phyloP scores from a whole-genome alignment of 2,329 filamentous ascomycete genomes.

The Exophiala spinifera region DNA sequence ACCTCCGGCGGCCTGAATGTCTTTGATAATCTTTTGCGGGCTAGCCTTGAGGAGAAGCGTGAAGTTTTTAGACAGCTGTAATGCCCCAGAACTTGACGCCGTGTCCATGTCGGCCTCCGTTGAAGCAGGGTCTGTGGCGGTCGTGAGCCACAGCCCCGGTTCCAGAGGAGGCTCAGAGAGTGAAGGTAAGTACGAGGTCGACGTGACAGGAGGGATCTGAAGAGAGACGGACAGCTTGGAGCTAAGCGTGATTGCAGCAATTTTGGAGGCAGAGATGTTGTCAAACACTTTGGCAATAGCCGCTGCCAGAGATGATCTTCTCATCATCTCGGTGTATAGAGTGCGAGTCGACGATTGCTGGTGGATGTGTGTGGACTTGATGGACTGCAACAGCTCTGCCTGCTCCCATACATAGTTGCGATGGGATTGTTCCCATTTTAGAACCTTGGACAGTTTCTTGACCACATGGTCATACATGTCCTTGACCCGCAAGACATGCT shows the following conservation, averaged over 20 bases:
- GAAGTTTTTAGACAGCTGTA: slow-evolving; percentile 78
- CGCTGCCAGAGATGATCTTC: slow-evolving; percentile 72
- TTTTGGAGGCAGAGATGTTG: slow-evolving; percentile 77
- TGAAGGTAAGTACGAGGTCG: slow-evolving; percentile 69
- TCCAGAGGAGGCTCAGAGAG: slow-evolving; percentile 61
- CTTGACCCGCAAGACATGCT: slow-evolving; percentile 67
- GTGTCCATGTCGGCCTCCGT: slow-evolving; percentile 45
- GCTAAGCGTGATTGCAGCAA: slow-evolving; percentile 66
- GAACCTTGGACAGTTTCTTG: slow-evolving; percentile 86
- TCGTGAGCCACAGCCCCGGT: slow-evolving; percentile 80
- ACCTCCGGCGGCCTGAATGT: slow-evolving; percentile 66
- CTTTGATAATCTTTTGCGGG: slow-evolving; percentile 72
- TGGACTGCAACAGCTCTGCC: slow-evolving; percentile 72
- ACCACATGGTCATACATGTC: slow-evolving; percentile 87
- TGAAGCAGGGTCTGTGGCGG: slow-evolving; percentile 71
- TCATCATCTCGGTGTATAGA: slow-evolving; percentile 44
- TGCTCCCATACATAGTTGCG: slow-evolving; percentile 90
- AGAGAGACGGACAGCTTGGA: slow-evolving; percentile 55
- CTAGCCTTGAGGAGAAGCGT: slow-evolving; percentile 81
- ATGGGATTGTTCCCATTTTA: slow-evolving; percentile 88
- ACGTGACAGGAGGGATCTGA: slow-evolving; percentile 61
- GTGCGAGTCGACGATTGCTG: slow-evolving; percentile 15
- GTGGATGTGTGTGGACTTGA: slow-evolving; percentile 54
- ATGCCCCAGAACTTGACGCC: slow-evolving; percentile 45
- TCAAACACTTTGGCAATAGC: slow-evolving; percentile 80